phyloP scores from a whole-genome alignment of 1,284 basidiomycete species.

The Schizopora paradoxa region DNA sequence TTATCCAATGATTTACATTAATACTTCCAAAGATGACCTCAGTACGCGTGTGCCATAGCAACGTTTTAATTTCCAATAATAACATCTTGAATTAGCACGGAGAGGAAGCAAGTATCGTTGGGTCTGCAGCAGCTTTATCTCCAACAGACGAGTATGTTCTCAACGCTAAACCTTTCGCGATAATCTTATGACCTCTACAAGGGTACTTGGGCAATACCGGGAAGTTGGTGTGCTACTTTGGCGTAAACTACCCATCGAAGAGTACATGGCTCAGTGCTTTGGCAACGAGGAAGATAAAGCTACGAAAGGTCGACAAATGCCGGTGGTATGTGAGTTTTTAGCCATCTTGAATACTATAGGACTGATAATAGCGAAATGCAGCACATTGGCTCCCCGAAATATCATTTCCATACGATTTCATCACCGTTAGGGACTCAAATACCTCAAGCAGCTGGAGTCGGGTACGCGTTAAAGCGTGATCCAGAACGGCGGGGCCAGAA shows the following conservation, averaged over 20 bases:
- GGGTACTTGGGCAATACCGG: slow-evolving; percentile 64
- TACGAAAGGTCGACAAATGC: slow-evolving; percentile 88
- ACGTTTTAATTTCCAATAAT: slow-evolving; percentile 4
- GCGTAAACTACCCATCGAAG: slow-evolving; percentile 72
- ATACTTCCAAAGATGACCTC: slow-evolving; percentile 59
- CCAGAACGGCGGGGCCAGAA: slow-evolving; percentile 66
- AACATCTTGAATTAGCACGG: slow-evolving; percentile 53
- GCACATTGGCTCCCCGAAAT: slow-evolving; percentile 83
- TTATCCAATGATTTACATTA: slow-evolving; percentile 1
- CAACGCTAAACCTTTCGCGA: background rate
- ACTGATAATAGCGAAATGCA: slow-evolving; percentile 24
- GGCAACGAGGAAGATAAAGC: slow-evolving; percentile 78
- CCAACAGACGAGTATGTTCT: slow-evolving; percentile 78
- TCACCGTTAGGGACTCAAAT: slow-evolving; percentile 94
- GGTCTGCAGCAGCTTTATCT: slow-evolving; percentile 81
- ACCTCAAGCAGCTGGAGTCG: slow-evolving; percentile 92
- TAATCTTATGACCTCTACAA: slow-evolving; percentile 9
- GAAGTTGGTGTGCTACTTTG: slow-evolving; percentile 89
- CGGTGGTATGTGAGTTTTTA: slow-evolving; percentile 48
- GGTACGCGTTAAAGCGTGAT: slow-evolving; percentile 81
- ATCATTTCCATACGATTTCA: slow-evolving; percentile 92
- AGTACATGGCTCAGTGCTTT: slow-evolving; percentile 85
- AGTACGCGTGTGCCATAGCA: slow-evolving; percentile 24
- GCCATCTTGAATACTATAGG: background rate
- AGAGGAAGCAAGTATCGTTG: slow-evolving; percentile 89